phyloP scores from a whole-genome alignment of 768 basidiomycete species.

The Pleurotus ostreatus region DNA sequence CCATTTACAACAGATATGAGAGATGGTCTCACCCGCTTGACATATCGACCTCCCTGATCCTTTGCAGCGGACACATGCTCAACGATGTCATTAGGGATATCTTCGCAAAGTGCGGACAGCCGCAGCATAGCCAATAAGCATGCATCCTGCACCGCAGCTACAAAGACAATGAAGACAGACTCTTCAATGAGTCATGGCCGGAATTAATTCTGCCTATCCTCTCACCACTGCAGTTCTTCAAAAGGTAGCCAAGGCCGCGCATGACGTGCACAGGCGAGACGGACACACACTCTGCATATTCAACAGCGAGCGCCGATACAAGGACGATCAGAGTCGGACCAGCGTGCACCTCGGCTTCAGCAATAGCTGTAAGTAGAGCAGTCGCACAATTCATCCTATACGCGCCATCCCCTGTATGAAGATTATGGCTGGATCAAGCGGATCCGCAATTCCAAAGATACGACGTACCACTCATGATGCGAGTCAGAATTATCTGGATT shows the following conservation, averaged over 20 bases:
- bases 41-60: constrained; percentile 44
- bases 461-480: constrained; percentile 40
- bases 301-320: constrained; percentile 63
- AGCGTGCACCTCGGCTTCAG: constrained; percentile 29
- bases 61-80: constrained; percentile 38
- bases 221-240: constrained; percentile 4
- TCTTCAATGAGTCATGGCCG: neutral
- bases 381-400: constrained; percentile 33
- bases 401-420: constrained; percentile 24
- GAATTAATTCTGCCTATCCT: neutral
- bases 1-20: neutral
- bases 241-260: constrained; percentile 30
- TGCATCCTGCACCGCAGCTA: constrained; percentile 72
- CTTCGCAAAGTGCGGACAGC: constrained; percentile 53
- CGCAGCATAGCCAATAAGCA: constrained; percentile 71
- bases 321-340: constrained; percentile 65
- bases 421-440: neutral
- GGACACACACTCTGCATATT: constrained; percentile 51
- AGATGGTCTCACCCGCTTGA: constrained; percentile 45
- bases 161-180: constrained; percentile 8
- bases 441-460: neutral
- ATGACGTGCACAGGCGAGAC: constrained; percentile 47
- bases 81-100: constrained; percentile 43
- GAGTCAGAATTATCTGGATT: constrained; percentile 52
- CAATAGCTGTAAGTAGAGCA: constrained; percentile 39